These are phyloP conservation scores for Eimeria maxima DNA, from an alignment of 169 alveolate species.

Conservation along the genomic window DNA sequence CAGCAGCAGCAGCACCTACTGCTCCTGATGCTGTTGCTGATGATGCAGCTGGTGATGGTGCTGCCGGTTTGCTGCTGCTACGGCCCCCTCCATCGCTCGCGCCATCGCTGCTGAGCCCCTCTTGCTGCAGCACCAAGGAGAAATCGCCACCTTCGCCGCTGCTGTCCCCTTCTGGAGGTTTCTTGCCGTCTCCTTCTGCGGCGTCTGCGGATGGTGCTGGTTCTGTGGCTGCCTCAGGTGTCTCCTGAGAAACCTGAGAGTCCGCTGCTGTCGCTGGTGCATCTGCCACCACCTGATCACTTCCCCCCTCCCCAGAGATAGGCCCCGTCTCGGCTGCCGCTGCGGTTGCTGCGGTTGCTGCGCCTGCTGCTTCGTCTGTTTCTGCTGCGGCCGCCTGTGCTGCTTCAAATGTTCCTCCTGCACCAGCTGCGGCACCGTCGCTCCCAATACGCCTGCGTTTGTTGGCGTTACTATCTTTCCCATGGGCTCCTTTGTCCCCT, in stretches of 20 bases:
- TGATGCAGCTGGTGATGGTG: background rate
- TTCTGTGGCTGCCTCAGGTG: conserved; percentile 27
- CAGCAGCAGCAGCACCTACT: conserved; percentile 14
- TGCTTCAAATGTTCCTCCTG: background rate
- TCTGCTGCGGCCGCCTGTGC: background rate
- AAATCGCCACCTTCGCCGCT: conserved; percentile 35
- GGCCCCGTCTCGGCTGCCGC: background rate
- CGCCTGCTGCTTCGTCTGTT: background rate
- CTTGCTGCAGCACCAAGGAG: background rate
- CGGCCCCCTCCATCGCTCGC: background rate
- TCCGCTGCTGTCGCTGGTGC: background rate
- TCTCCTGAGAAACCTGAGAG: background rate
- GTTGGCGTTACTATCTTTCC: background rate
- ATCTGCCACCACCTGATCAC: background rate
- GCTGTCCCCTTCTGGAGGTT: conserved; percentile 12
- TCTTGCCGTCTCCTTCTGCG: background rate
- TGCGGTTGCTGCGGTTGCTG: background rate
- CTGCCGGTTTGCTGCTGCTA: background rate
- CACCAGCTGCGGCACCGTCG: background rate
- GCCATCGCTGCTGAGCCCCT: conserved; percentile 1
- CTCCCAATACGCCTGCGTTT: conserved; percentile 14
- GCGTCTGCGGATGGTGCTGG: background rate
- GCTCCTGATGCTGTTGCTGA: background rate
- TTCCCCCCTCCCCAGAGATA: background rate
- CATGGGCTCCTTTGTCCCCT: background rate